Percentiles rank a stretch among this genome's conserved stretches.
Conservation (phyloP, 345 rosid genomes). For the Lumnitzera littorea region DNA sequence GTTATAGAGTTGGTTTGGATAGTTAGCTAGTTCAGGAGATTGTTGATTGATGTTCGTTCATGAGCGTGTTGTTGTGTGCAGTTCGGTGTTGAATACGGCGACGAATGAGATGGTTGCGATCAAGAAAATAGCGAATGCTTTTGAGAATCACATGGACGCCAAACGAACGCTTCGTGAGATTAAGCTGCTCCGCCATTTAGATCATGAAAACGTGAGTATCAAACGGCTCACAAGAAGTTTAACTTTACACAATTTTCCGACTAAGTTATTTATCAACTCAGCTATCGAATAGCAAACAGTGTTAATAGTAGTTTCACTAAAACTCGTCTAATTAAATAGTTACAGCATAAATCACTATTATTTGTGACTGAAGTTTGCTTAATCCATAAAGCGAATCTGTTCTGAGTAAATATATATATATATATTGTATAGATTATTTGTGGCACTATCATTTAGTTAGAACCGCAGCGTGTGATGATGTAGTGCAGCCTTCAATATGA, state of each 20-base stretch:
- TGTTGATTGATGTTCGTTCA: background rate
- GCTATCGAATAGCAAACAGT: too few relatives aligned
- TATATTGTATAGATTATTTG: too few relatives aligned
- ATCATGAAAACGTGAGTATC: slow-evolving; percentile 80
- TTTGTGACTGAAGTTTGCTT: too few relatives aligned
- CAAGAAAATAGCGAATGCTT: slow-evolving; percentile 94
- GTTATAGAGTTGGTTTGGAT: too few relatives aligned
- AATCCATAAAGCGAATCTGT: too few relatives aligned
- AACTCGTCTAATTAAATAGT: too few relatives aligned
- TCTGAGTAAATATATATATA: too few relatives aligned
- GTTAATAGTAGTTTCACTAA: too few relatives aligned
- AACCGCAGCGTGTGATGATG: too few relatives aligned
- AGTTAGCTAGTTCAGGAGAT: background rate
- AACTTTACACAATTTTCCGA: background rate
- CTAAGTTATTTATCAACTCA: background rate
- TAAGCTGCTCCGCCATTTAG: slow-evolving; percentile 90
- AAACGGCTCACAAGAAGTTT: background rate
- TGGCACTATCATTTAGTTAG: too few relatives aligned
- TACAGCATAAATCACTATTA: too few relatives aligned
- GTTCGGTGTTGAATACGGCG: slow-evolving; percentile 89
- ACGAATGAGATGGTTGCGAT: slow-evolving; percentile 93
- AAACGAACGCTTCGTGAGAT: slow-evolving; percentile 99
- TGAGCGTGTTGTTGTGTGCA: slow-evolving; percentile 15
- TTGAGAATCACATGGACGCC: slow-evolving; percentile 93
- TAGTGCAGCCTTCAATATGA: too few relatives aligned